Base-by-base conservation (phyloP, 352 stramenopile genomes). In the Globisporangium nunn region DNA sequence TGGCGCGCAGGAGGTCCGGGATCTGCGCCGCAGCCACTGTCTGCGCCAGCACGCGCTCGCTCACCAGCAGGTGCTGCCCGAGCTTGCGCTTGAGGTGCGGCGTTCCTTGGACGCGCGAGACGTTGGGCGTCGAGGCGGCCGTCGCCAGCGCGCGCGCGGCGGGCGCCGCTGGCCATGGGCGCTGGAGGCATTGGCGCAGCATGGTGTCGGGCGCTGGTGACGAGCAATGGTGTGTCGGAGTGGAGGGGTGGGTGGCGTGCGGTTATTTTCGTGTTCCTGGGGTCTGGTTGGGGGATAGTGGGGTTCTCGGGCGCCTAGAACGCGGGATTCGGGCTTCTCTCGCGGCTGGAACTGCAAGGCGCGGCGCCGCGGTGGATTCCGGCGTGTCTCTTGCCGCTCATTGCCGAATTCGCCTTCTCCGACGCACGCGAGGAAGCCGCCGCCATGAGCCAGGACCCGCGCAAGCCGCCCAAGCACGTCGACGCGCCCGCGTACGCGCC, bases 61-160 rank as follows among this genome's bases (percentile, higher is more conserved):
- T 85, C 12, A 91, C 67, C 12, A 95, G 72, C 55, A 95, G 62
- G 52, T 95, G 82, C 64, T 95, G 85, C 0, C 85, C 85, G 18
- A 95, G 65, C 58, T 91, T 90, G 59, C 83, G 83, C 66, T 91
- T 91, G 47, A 93, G 67, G 50, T 86, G 72, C 35, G 81, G 81
- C 50, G 78, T 90, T 49, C 68, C 70, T 50, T 68, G 65, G 48
- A 89, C 59, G 37, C 67, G 63, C 54, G 66, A 74, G 12, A 87
- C 74, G 51, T 87, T 67, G n/a, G 17, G 35, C 35, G 35, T 40
- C 11, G 35, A 40, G 6, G 29, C 30, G 3, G 31, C 31, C 14
- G 30, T 50, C 10, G 37, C 18, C 29, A 28, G 28, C 7, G 40
- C 10, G n/a, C 28, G 31, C 50, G 35, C 37, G 17, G 37, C 23